Conservation (phyloP, 208 protist genomes). For the Plasmodiophora brassicae region DNA sequence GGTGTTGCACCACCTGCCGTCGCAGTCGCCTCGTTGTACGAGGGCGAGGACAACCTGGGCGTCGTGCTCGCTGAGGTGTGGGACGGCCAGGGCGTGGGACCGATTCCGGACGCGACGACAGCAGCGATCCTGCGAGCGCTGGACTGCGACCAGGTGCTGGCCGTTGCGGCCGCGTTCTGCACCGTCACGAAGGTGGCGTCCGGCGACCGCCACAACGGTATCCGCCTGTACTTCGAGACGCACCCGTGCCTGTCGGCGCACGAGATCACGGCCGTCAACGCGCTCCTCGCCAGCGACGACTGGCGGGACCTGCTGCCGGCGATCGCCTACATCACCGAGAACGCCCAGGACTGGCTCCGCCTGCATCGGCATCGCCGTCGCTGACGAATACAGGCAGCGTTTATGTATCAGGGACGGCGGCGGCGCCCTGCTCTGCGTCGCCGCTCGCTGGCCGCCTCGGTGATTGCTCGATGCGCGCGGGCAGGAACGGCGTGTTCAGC, state of each 20-base stretch:
- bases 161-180: neutral
- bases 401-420: too few relatives aligned
- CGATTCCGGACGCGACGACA: neutral
- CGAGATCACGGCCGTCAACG: neutral
- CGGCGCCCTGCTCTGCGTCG: too few relatives aligned
- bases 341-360: neutral
- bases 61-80: neutral
- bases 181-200: neutral
- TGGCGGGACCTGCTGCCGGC: neutral
- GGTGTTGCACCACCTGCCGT: neutral
- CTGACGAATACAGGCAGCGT: too few relatives aligned
- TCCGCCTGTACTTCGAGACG: neutral
- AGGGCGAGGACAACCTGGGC: neutral
- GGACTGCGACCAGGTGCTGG: neutral
- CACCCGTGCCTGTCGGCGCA: neutral
- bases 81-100: neutral
- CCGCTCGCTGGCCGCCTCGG: too few relatives aligned
- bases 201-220: too few relatives aligned
- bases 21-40: neutral
- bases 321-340: neutral
- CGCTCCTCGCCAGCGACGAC: neutral
- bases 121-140: neutral
- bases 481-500: neutral
- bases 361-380: too few relatives aligned
- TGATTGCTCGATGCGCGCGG: too few relatives aligned